Evolutionary conservation across 2,329 filamentous ascomycete genomes (phyloP).

Genomic region (Fusarium piperis): DNA sequence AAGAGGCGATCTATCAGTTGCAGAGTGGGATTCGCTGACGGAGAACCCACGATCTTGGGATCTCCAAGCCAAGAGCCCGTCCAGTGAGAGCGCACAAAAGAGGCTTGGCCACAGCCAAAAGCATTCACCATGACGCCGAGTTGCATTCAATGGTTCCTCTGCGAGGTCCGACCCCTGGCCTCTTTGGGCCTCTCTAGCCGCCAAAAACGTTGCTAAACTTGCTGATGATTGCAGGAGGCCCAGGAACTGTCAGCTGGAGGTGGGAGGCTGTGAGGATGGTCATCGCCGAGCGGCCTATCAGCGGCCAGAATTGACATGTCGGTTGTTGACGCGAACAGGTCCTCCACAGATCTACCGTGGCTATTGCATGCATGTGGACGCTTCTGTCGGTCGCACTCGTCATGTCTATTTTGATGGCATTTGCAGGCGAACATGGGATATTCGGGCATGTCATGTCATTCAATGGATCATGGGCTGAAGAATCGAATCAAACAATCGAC

Average conservation of each 20-base stretch:
- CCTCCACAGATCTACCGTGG: slow-evolving; percentile 28
- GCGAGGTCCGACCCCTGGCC: slow-evolving; percentile 28
- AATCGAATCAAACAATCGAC: not conserved
- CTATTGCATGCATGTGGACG: slow-evolving; percentile 34
- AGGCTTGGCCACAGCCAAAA: slow-evolving; percentile 33
- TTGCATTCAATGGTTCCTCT: slow-evolving; percentile 34
- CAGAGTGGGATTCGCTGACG: slow-evolving; percentile 26
- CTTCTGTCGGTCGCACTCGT: slow-evolving; percentile 5
- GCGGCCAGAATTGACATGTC: slow-evolving; percentile 24
- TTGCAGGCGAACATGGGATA: slow-evolving; percentile 10
- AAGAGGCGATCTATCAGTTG: slow-evolving; percentile 10
- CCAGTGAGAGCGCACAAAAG: slow-evolving; percentile 25
- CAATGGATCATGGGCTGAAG: not conserved
- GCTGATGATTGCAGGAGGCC: slow-evolving; percentile 17
- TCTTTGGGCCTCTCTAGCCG: slow-evolving; percentile 14
- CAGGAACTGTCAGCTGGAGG: slow-evolving; percentile 35
- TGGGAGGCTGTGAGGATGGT: slow-evolving; percentile 37
- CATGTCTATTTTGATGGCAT: slow-evolving; percentile 15
- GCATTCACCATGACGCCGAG: slow-evolving; percentile 37
- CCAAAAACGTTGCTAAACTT: slow-evolving; percentile 12
- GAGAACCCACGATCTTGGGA: slow-evolving; percentile 26
- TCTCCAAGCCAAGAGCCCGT: slow-evolving; percentile 10
- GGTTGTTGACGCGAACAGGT: slow-evolving; percentile 35
- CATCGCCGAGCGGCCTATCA: slow-evolving; percentile 38
- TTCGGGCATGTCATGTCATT: not conserved